Conservation (phyloP, 805 yeast genomes). For the Wickerhamiella qilinensis region DNA sequence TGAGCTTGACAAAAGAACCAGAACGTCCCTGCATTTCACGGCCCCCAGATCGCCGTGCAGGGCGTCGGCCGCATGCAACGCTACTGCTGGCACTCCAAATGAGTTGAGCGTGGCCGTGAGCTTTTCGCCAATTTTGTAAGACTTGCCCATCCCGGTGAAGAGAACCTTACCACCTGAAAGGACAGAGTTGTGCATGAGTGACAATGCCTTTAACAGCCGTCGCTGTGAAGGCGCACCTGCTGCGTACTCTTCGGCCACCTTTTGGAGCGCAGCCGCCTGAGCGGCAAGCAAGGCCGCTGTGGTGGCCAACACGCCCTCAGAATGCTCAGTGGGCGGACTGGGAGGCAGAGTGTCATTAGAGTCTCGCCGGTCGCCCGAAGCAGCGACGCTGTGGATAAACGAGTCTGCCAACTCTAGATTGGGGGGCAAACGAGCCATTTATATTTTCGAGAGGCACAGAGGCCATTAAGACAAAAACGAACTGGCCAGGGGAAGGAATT, state of each 20-base stretch:
- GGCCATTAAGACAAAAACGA: no score
- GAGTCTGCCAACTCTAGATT: no score
- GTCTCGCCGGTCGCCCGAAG: background rate
- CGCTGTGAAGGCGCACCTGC: slow-evolving; percentile 12
- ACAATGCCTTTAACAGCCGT: slow-evolving; percentile 19
- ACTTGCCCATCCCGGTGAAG: slow-evolving; percentile 73
- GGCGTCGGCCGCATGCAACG: slow-evolving; percentile 75
- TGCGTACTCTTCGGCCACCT: slow-evolving; percentile 17
- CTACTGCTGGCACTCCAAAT: slow-evolving; percentile 48
- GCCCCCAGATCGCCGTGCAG: slow-evolving; percentile 81
- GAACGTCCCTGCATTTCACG: slow-evolving; percentile 36
- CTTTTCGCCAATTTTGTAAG: slow-evolving; percentile 63
- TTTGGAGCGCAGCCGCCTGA: slow-evolving; percentile 24
- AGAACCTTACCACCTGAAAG: slow-evolving; percentile 50
- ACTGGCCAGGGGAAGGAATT: no score
- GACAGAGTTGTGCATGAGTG: slow-evolving; percentile 25
- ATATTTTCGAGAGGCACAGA: no score
- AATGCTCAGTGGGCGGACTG: slow-evolving; percentile 27
- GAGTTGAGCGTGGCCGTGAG: slow-evolving; percentile 73
- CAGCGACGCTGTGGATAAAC: no score
- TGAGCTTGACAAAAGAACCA: slow-evolving; percentile 58
- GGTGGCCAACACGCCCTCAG: slow-evolving; percentile 24
- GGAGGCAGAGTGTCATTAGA: background rate
- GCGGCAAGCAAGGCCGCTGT: slow-evolving; percentile 21
- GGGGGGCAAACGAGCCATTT: no score